phyloP scores from a whole-genome alignment of 2,329 filamentous ascomycete species.

The Xylaria sp. region DNA sequence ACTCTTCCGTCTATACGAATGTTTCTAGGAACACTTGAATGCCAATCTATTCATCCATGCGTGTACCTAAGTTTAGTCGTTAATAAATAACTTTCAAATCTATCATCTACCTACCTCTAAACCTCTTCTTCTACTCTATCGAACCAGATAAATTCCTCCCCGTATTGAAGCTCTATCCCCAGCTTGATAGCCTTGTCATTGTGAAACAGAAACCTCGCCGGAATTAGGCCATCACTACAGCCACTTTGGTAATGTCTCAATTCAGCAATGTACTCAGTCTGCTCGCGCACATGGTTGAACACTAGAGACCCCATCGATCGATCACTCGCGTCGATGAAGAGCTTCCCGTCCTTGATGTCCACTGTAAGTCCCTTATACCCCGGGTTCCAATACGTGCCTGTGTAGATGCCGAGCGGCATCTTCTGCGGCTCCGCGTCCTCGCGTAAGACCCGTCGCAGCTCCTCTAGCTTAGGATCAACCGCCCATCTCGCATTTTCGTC shows the following conservation, averaged over 20 bases:
- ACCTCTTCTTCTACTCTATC: conserved; percentile 17
- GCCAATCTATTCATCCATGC: too few species aligned
- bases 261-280: conserved; percentile 28
- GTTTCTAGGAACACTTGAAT: too few species aligned
- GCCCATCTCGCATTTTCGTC: neutral
- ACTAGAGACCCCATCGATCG: conserved; percentile 28
- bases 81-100: too few species aligned
- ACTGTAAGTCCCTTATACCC: conserved; percentile 32
- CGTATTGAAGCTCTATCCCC: conserved; percentile 26
- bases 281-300: conserved; percentile 30
- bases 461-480: neutral
- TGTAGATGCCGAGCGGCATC: conserved; percentile 31
- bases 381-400: conserved; percentile 32
- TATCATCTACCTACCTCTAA: too few species aligned
- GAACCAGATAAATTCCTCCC: conserved; percentile 31
- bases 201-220: conserved; percentile 30
- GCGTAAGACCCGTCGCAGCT: conserved; percentile 12
- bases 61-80: too few species aligned
- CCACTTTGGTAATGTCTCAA: neutral
- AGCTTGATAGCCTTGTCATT: conserved; percentile 26
- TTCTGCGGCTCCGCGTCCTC: conserved; percentile 21
- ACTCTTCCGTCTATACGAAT: too few species aligned
- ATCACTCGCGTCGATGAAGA: conserved; percentile 35
- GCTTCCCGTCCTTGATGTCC: conserved; percentile 27
- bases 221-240: neutral